Evolutionary conservation across 306 rosid species (phyloP), one percentile per base, ranked within the genome.

Genomic region (Hippophae tibetana): DNA sequence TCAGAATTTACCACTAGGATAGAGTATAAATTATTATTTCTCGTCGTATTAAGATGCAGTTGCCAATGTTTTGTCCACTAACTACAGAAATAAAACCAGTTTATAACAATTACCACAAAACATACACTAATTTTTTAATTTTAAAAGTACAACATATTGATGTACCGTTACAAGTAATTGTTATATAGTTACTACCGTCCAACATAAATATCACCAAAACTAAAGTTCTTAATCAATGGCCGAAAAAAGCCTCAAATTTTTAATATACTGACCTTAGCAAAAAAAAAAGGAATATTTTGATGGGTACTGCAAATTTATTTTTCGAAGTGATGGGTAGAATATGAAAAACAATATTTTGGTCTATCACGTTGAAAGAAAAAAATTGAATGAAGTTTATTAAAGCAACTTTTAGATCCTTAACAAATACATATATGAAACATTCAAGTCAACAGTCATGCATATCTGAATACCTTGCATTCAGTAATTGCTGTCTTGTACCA

Each of bases 401-500:
- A 56, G 42, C 42, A 23, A 47, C 9, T 54, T 51, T 27, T 42
- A 27, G 9, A 45, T 12, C 9, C 6, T 56, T 47, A 56, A 9
- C 48, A 78, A 57, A 51, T 18, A 11, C 57, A 56, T 41, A 50
- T 42, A 61, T 47, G 56, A 72, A 52, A 26, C 60, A n/a, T 10
- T 48, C 12, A n/a, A 6, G 13, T 44, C 42, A 69, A 53, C 63
- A 74, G 54, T 56, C 49, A 64, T 47, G 73, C 72, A 56, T 53
- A 56, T 70, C 13, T 72, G 9, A 27, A 55, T 76, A 92, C 99
- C 96, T 85, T 76, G 83, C 93, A 70, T 72, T 82, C 50, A 83
- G 53, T 54, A 74, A 67, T 54, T 60, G 90, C 59, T 61, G 87
- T 57, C 81, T 65, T 67, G 82, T 54, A 58, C 68, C 73, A 49